These are phyloP conservation scores for Phytophthora sojae DNA, from an alignment of 352 stramenopile species.

Conservation along the genomic window DNA sequence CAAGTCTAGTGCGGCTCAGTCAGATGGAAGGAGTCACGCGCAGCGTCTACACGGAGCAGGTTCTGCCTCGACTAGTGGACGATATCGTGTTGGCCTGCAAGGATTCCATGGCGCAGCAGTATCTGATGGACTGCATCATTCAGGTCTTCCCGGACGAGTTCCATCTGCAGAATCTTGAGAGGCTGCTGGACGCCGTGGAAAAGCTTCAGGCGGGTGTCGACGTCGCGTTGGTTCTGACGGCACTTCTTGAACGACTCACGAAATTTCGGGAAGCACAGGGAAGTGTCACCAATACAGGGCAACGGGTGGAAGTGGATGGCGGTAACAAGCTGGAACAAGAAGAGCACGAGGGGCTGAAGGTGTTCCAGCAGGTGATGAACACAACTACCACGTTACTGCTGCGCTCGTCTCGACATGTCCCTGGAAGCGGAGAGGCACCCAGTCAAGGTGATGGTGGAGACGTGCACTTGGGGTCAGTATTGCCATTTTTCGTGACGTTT, in stretches of 20 bases:
- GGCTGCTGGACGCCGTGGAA: constrained; percentile 88
- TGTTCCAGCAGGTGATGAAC: constrained; percentile 34
- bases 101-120: constrained; percentile 98
- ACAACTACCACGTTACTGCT: constrained; percentile 35
- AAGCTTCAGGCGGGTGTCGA: constrained; percentile 94
- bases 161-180: constrained; percentile 95
- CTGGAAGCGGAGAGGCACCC: constrained; percentile 5
- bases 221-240: constrained; percentile 90
- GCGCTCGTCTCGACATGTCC: constrained; percentile 24
- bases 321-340: constrained; percentile 22
- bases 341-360: constrained; percentile 19
- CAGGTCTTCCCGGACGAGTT: constrained; percentile 98
- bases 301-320: constrained; percentile 18
- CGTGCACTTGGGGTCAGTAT: constrained; percentile 31
- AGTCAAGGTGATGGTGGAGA: constrained; percentile 17
- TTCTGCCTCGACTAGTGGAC: constrained; percentile 92
- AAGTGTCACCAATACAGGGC: constrained; percentile 9
- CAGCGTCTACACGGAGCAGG: constrained; percentile 87
- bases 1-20: constrained; percentile 97
- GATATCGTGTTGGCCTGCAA: constrained; percentile 95
- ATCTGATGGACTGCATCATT: constrained; percentile 98
- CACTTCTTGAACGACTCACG: constrained; percentile 94
- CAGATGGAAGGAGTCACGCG: constrained; percentile 95
- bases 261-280: constrained; percentile 81
- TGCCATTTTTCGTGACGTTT: constrained; percentile 63